Evolutionary conservation across 2,329 filamentous ascomycete species (phyloP), one percentile per base, ranked within the genome.

Genomic region (Fusarium pseudonygamai): DNA sequence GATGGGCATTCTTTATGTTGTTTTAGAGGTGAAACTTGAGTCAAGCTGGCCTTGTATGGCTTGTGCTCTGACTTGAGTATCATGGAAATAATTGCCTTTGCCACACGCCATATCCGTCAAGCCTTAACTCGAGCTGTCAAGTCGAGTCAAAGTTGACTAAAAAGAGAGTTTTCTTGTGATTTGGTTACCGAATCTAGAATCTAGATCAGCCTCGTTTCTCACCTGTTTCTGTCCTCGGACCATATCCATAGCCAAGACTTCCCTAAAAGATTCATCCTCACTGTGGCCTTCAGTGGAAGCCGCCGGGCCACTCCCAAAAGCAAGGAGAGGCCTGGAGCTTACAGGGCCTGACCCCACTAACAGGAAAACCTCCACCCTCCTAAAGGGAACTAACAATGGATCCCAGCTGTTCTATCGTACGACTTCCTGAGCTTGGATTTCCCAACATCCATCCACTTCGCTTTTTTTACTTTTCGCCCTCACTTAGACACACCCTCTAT

Each of bases 401-500:
- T 64, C 61, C 62, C 34, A 63, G 62, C 58, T 53, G 59, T 63
- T 56, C 36, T 46, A 76, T 77, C 75, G 75, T 77, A 77, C 75
- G 75, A 77, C 75, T 77, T 75, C 67, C 60, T 64, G 57, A 71
- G 65, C 63, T 62, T 65, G 43, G 37, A 28, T 57, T 57, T 61
- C 46, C 53, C 66, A 68, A 50, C 61, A 59, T 30, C 50, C 50
- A 42, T 55, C 50, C 49, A 52, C 49, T 52, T 52, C 32, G 13
- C 49, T 36, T 36, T 37, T 37, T 36, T 52, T 26, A 52, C 49
- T 52, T 52, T 26, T 52, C 49, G 32, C 49, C 24, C 11, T 59
- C 42, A 58, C 59, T 37, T 62, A 45, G 50, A 62, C 13, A 67
- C 64, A 62, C 63, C 65, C 65, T 65, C 60, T 45, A 28, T 32